phyloP scores from a whole-genome alignment of 768 basidiomycete species.

The Fibroporia radiculosa region DNA sequence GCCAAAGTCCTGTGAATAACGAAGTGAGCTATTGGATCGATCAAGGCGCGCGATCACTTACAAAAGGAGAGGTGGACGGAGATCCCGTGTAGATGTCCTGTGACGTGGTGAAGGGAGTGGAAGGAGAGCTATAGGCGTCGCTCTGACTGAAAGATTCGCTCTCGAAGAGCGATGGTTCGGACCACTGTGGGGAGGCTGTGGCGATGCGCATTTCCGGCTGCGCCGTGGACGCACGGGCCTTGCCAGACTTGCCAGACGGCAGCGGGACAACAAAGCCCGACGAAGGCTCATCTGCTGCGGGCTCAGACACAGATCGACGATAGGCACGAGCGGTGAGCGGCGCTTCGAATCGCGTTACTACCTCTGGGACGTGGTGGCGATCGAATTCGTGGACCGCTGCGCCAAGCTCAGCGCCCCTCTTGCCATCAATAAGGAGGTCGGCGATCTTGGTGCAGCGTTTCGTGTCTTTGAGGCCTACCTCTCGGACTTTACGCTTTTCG shows the following conservation, averaged over 20 bases:
- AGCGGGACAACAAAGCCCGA: constrained; percentile 14
- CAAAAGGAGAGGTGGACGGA: constrained; percentile 18
- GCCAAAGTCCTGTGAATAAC: constrained; percentile 15
- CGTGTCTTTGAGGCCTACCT: constrained; percentile 55
- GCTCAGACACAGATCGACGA: constrained; percentile 55
- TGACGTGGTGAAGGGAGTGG: constrained; percentile 12
- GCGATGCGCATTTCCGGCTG: constrained; percentile 16
- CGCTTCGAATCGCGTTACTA: constrained; percentile 65
- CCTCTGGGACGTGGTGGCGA: constrained; percentile 42
- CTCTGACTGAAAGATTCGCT: constrained; percentile 13
- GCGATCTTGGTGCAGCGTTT: constrained; percentile 63
- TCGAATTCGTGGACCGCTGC: constrained; percentile 33
- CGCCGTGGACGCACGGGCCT: constrained; percentile 20
- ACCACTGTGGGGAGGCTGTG: constrained; percentile 4
- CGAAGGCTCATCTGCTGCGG: constrained; percentile 18
- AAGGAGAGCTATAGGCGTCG: constrained; percentile 17
- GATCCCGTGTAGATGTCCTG: constrained; percentile 14
- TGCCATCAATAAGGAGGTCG: constrained; percentile 40
- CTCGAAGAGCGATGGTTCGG: constrained; percentile 11
- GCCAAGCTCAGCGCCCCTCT: constrained; percentile 30
- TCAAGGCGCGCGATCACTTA: constrained; percentile 11
- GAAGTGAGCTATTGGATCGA: neutral
- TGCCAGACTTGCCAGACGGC: constrained; percentile 7
- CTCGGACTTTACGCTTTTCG: constrained; percentile 51
- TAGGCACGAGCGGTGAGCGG: constrained; percentile 68